Conservation (phyloP, 2,329 filamentous ascomycete species). For the Coniosporium tulheliwenetii region DNA sequence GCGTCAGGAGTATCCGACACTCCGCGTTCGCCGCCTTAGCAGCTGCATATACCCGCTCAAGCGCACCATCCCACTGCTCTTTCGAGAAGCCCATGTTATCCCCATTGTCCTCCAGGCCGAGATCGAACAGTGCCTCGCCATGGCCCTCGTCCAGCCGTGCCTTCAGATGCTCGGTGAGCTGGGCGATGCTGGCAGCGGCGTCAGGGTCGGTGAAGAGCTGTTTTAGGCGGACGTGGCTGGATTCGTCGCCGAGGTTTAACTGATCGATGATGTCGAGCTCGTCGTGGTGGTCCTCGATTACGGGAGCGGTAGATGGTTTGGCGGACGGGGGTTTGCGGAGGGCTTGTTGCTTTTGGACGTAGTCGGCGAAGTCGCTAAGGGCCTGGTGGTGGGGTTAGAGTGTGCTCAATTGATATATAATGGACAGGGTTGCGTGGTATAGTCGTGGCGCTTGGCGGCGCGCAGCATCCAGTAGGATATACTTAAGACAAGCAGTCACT, state of each 20-base stretch:
- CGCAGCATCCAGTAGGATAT: neutral
- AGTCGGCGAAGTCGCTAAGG: slow-evolving; percentile 91
- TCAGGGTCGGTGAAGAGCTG: slow-evolving; percentile 54
- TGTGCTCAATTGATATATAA: neutral
- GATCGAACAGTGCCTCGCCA: slow-evolving; percentile 79
- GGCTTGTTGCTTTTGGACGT: slow-evolving; percentile 86
- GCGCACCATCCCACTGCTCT: slow-evolving; percentile 59
- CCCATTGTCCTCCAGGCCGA: slow-evolving; percentile 81
- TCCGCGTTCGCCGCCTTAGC: slow-evolving; percentile 53
- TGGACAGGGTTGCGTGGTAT: neutral
- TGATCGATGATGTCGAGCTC: slow-evolving; percentile 83
- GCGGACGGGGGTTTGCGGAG: slow-evolving; percentile 34
- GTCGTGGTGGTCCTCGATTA: slow-evolving; percentile 50
- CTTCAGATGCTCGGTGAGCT: slow-evolving; percentile 50
- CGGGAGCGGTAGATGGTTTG: slow-evolving; percentile 3
- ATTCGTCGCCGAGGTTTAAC: slow-evolving; percentile 55
- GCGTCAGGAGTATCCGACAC: slow-evolving; percentile 73
- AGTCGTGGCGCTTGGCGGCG: neutral
- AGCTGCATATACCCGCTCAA: slow-evolving; percentile 48
- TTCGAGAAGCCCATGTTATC: slow-evolving; percentile 65
- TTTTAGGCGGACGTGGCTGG: slow-evolving; percentile 53
- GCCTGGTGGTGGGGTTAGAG: slow-evolving; percentile 33
- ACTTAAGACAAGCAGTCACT: neutral
- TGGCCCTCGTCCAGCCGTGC: slow-evolving; percentile 65
- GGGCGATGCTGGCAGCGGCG: slow-evolving; percentile 41